Base-by-base conservation (phyloP, 129 eudicot genomes). In the Tanacetum coccineum region DNA sequence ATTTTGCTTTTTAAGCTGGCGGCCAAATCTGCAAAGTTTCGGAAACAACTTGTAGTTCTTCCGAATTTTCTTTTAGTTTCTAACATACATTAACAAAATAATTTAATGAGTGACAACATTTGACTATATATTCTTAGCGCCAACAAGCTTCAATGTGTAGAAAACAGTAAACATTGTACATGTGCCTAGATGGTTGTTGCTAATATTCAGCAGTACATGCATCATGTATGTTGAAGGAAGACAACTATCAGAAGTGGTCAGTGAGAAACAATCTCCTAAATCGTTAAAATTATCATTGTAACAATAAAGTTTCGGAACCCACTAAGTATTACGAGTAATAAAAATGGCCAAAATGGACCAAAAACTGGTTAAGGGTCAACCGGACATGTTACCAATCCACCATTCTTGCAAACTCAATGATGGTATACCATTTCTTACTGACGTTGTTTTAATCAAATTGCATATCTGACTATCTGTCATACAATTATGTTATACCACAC, bases 1-100 rank as follows among this genome's bases (percentile, higher is more conserved):
- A 89, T 89, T n/a, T 61, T 70, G 66, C 75, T 87, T 93, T 62
- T 74, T 87, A 25, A 93, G 95, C 70, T 93, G 85, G 42, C 65
- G 2, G 99, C 93, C 83, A 93, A n/a, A 6, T 80, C 67, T 22
- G 96, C 89, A 72, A 93, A 93, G 85, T 84, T 81, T 73, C 84
- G 85, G 6, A 96, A 84, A 56, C 85, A 92, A 50, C 79, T 68
- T 73, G 85, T 40, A 93, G 80, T 81, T 93, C 99, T 84, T 74
- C 96, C 9, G 92, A 79, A 36, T 75, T 75, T 65, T 46, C 64
- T 81, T 84, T 81, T 36, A 93, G 81, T 78, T 74, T 82, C 99
- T 93, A 87, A 19, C 40, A 66, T 45, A 66, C 54, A 44, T 70
- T 64, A 47, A 8, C 46, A 61, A 13, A 0, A 48, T 13, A 65